Percentiles rank a stretch among this genome's conserved stretches.
These are phyloP conservation scores for Lactarius vividus DNA, from an alignment of 768 basidiomycete genomes.

Conservation along the genomic window DNA sequence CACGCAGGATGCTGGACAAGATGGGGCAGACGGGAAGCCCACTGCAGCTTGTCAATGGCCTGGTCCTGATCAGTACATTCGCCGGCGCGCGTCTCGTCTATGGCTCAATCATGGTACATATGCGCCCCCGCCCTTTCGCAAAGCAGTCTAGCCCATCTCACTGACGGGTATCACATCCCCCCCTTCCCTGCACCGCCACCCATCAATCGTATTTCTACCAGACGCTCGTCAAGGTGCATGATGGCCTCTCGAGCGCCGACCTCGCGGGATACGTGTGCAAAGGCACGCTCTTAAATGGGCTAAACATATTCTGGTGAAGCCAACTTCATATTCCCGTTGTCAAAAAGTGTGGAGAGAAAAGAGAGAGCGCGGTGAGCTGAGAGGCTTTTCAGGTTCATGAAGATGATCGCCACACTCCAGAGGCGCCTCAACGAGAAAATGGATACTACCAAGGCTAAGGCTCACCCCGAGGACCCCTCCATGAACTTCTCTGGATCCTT, in stretches of 20 bases:
- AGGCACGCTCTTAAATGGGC: conserved; percentile 62
- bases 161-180: neutral
- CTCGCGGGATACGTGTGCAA: conserved; percentile 53
- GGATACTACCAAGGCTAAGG: conserved; percentile 29
- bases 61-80: conserved; percentile 64
- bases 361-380: neutral
- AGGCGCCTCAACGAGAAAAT: conserved; percentile 50
- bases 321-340: neutral
- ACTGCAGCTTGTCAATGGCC: conserved; percentile 69
- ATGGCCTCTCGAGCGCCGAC: conserved; percentile 47
- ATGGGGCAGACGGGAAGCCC: conserved; percentile 64
- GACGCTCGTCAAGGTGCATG: conserved; percentile 54
- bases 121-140: neutral
- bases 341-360: neutral
- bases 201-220: conserved; percentile 64
- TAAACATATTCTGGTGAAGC: conserved; percentile 76
- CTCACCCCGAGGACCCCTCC: no score
- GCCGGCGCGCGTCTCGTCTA: conserved; percentile 68
- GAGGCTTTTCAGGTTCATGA: conserved; percentile 55
- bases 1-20: conserved; percentile 71
- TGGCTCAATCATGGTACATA: conserved; percentile 50
- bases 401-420: conserved; percentile 64
- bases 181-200: neutral
- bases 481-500: no score
- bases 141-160: neutral